Base-by-base conservation (phyloP, 2,329 filamentous ascomycete species). In the Alternaria conjuncta region DNA sequence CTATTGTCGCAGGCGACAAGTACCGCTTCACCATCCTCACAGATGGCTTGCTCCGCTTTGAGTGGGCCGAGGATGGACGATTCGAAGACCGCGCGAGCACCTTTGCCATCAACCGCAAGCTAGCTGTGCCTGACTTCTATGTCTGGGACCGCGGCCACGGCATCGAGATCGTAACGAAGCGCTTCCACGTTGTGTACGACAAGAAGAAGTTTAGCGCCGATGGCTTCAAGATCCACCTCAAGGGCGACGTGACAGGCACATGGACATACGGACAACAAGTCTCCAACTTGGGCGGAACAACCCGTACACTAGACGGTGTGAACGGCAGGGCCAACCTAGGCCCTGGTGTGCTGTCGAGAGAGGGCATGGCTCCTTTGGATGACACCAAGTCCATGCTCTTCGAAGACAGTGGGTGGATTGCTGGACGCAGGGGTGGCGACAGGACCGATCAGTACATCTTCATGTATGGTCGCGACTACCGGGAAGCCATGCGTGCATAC, bases 21-120 rank as follows among this genome's bases (percentile, higher is more conserved):
- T 90, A 86, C 75, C 86, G 88, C 57, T 90, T 90, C 73, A 89
- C 86, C 9, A 67, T 90, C 50, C 80, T 90, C 51, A 84, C 83
- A 10, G 84, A 88, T 55, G 81, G 84, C 3, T 79, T 90, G 3
- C 66, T 90, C 26, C 86, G 88, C 30, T 89, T 86, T 65, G 88
- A 90, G 77, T 90, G 87, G 86, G 84, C 88, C 1, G 79, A 82
- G 11, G 87, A 90, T 65, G 83, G 85, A 53, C 71, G 79, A 32
- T 90, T 90, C 68, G 88, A 90, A 71, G 87, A 90, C 71, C 84
- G 88, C 5, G 85, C 86, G 0, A 89, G 87, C 0, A 86, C 85
- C 10, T 88, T 90, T 71, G 88, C 88, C n/a, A 81, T 87, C 60
- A 85, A 87, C 65, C 82, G 88, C 25, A 75, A 80, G 11, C 80